Evolutionary conservation across 768 basidiomycete genomes (phyloP).

Genomic region (Tubosaeta sp.): DNA sequence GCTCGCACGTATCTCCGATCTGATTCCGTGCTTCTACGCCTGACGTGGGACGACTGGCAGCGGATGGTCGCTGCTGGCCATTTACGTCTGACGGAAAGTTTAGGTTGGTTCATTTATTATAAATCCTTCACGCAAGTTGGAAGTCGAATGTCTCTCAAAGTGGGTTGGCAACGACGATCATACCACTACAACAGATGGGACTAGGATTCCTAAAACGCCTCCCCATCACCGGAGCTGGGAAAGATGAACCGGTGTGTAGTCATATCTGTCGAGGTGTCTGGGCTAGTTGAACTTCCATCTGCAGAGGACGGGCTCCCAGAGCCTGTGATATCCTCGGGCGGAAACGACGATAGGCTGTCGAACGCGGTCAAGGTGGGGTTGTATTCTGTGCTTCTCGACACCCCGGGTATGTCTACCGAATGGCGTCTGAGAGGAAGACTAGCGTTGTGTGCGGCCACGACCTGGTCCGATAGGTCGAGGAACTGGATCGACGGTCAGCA

Average conservation of each 20-base stretch:
- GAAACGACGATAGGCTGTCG: constrained; percentile 12
- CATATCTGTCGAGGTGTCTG: constrained; percentile 19
- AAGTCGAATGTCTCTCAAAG: not conserved
- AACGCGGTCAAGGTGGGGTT: constrained; percentile 11
- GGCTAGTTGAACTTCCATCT: constrained; percentile 15
- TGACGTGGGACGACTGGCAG: no score
- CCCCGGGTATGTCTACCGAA: constrained; percentile 23
- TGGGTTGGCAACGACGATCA: not conserved
- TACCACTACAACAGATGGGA: not conserved
- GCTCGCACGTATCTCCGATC: not conserved
- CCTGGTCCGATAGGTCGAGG: constrained; percentile 27
- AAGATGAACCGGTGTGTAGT: constrained; percentile 14
- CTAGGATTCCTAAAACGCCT: no score
- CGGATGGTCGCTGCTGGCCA: no score
- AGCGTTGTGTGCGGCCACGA: constrained; percentile 23
- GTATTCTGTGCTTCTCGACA: constrained; percentile 11
- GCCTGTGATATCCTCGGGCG: constrained; percentile 14
- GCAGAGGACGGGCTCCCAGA: constrained; percentile 23
- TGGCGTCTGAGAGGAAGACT: constrained; percentile 29
- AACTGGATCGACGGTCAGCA: constrained; percentile 16
- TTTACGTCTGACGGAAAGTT: no score
- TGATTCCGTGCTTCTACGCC: not conserved
- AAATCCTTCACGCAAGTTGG: not conserved
- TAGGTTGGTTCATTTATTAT: no score
- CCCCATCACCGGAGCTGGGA: constrained; percentile 9